phyloP scores from a whole-genome alignment of 306 rosid genomes.

The Inga laurina region DNA sequence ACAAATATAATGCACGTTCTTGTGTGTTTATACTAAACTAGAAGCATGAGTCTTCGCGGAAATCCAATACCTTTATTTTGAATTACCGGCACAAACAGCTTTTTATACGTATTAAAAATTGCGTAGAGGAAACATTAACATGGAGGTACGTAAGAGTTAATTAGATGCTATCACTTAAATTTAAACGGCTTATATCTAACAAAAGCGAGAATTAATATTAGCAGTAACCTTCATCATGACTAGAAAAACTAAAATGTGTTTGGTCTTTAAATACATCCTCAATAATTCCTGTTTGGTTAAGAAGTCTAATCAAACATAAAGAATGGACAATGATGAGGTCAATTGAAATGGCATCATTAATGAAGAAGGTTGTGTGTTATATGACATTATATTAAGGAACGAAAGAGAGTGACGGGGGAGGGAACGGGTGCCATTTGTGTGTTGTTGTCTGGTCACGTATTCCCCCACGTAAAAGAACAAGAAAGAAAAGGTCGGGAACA shows the following conservation, averaged over 20 bases:
- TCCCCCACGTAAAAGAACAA: background rate
- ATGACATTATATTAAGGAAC: background rate
- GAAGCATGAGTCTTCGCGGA: background rate
- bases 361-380: background rate
- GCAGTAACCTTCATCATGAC: background rate
- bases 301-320: too few species aligned
- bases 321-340: too few species aligned
- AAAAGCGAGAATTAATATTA: background rate
- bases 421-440: background rate
- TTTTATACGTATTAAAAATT: background rate
- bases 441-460: background rate
- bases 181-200: background rate
- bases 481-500: background rate
- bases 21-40: slow-evolving; percentile 3
- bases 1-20: background rate
- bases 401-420: background rate
- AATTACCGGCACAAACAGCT: background rate
- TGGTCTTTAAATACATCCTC: background rate
- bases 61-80: slow-evolving; percentile 9
- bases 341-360: too few species aligned
- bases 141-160: background rate
- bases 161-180: background rate
- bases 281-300: background rate
- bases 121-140: background rate
- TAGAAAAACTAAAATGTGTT: background rate